Conservation (phyloP, 2,329 filamentous ascomycete genomes). For the Diaporthe amygdali region DNA sequence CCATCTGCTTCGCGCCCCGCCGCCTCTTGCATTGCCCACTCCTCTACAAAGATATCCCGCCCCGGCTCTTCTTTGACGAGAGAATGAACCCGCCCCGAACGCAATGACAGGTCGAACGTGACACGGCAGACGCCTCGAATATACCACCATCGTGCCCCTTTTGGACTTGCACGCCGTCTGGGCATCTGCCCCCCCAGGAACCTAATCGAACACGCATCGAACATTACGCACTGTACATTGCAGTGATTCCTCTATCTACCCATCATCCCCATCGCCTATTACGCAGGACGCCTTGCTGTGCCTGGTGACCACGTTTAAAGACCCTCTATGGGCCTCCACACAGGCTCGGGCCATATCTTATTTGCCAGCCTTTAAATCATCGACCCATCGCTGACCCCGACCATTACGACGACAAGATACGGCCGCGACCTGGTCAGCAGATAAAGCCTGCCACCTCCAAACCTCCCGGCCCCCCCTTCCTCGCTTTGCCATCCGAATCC, state of each 20-base stretch:
- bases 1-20: background rate
- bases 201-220: background rate
- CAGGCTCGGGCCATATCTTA: constrained; percentile 5
- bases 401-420: constrained; percentile 15
- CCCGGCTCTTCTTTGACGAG: constrained; percentile 10
- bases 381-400: background rate
- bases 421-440: constrained; percentile 20
- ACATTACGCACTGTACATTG: too few relatives aligned
- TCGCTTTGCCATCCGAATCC: background rate
- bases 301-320: constrained; percentile 17
- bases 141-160: background rate
- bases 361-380: constrained; percentile 4
- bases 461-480: background rate
- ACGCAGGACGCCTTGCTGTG: constrained; percentile 6
- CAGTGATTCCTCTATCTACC: background rate
- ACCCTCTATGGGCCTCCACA: constrained; percentile 16
- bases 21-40: background rate
- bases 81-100: constrained; percentile 17
- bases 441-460: background rate
- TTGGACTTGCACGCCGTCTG: constrained; percentile 1
- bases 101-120: constrained; percentile 24
- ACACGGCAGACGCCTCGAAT: constrained; percentile 21
- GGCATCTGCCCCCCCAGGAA: background rate
- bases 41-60: constrained; percentile 7
- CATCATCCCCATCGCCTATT: background rate